A percentile compares a stretch with the other conserved stretches of the same genome.
Conservation (phyloP, 768 basidiomycete species). For the Neoboletus brunneissimus region DNA sequence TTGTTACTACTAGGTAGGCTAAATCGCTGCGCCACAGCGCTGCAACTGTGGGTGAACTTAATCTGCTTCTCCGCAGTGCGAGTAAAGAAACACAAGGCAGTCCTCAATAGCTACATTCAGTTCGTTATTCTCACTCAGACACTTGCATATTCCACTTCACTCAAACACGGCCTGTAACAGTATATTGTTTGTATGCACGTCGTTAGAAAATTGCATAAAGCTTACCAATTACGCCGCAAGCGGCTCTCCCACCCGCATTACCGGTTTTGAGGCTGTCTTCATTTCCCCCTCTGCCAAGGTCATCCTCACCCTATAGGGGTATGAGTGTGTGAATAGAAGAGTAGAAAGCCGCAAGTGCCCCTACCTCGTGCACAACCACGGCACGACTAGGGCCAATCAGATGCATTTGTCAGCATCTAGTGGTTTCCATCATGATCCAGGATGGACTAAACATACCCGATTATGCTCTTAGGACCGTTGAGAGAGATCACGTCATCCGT, state of each 20-base stretch:
- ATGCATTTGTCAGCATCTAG: conserved; percentile 1
- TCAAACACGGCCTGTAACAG: conserved; percentile 21
- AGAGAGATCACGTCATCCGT: conserved; percentile 61
- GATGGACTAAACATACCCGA: conserved; percentile 51
- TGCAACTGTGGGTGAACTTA: not conserved
- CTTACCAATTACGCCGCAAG: conserved; percentile 78
- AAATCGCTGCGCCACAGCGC: not conserved
- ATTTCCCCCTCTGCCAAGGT: conserved; percentile 68
- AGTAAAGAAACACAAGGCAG: conserved; percentile 12
- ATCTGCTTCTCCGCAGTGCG: conserved; percentile 8
- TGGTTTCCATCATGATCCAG: not conserved
- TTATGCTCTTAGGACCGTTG: conserved; percentile 61
- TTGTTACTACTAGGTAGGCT: not conserved
- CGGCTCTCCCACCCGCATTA: conserved; percentile 72
- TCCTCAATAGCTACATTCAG: conserved; percentile 5
- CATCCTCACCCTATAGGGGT: conserved; percentile 61
- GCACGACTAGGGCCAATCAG: conserved; percentile 46
- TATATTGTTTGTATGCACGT: not conserved
- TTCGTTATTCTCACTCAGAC: not conserved
- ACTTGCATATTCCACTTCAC: not conserved
- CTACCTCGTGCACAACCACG: conserved; percentile 72
- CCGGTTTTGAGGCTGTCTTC: conserved; percentile 75
- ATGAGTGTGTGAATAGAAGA: conserved; percentile 9
- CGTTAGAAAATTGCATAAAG: conserved; percentile 2
- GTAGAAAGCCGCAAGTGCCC: not conserved